Evolutionary conservation across 2,329 filamentous ascomycete genomes (phyloP).

Genomic region (Sarocladium strictum): DNA sequence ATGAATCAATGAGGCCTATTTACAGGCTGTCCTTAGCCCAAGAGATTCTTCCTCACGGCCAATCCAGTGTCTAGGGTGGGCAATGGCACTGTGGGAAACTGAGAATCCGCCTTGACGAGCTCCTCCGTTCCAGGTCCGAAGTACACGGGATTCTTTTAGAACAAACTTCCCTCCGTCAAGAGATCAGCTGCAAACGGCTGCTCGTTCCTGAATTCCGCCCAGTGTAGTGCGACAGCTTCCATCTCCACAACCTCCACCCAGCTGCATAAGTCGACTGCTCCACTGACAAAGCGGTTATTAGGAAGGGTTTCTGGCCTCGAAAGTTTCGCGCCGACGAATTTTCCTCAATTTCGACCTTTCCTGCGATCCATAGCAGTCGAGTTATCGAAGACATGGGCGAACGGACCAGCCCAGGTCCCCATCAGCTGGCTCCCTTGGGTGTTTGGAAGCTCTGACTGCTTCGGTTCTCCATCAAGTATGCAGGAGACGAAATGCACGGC

Average conservation of each 20-base stretch:
- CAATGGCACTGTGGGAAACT: neutral
- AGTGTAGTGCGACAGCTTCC: neutral
- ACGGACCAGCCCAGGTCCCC: neutral
- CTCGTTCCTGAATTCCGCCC: neutral
- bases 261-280: neutral
- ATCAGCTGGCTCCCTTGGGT: neutral
- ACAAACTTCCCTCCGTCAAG: neutral
- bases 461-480: slow-evolving; percentile 38
- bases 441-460: neutral
- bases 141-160: neutral
- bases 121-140: neutral
- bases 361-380: neutral
- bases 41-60: neutral
- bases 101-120: neutral
- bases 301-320: neutral
- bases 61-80: neutral
- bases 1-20: too few species aligned
- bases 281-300: neutral
- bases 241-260: neutral
- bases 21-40: neutral
- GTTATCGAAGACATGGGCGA: neutral
- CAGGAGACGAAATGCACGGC: slow-evolving; percentile 35
- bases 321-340: neutral
- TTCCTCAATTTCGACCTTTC: neutral
- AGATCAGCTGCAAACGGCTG: neutral